Conservation (phyloP, 441 rosid species). For the Pelargonium citronellum region DNA sequence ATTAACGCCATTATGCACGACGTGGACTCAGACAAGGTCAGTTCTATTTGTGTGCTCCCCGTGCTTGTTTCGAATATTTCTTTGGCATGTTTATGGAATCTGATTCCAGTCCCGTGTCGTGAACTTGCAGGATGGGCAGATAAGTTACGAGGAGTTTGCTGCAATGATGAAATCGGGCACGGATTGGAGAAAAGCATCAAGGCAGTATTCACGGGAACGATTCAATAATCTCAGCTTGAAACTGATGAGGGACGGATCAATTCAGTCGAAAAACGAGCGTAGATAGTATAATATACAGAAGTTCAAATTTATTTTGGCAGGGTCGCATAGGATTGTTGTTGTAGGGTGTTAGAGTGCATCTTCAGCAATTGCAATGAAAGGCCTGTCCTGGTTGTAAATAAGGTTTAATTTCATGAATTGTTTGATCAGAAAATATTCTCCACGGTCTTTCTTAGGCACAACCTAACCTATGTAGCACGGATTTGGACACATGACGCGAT, state of each 20-base stretch:
- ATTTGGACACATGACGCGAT: no score
- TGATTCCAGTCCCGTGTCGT: constrained; percentile 1
- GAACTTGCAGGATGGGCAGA: constrained; percentile 46
- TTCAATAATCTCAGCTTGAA: constrained; percentile 55
- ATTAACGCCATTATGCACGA: constrained; percentile 60
- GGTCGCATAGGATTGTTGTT: no score
- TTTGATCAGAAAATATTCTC: no score
- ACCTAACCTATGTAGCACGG: no score
- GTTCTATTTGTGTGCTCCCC: constrained; percentile 4
- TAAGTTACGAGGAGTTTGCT: constrained; percentile 56
- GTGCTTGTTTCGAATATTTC: neutral
- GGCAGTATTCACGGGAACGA: constrained; percentile 58
- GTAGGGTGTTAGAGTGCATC: no score
- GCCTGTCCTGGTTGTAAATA: no score
- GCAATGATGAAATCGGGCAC: constrained; percentile 72
- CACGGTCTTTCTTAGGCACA: no score
- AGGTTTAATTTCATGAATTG: no score
- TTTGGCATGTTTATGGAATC: neutral
- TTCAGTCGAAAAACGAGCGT: constrained; percentile 31
- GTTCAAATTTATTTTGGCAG: no score
- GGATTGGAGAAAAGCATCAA: constrained; percentile 65
- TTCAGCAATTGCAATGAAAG: no score
- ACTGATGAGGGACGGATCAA: constrained; percentile 58
- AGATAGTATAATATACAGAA: constrained; percentile 7
- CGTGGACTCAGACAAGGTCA: constrained; percentile 72